Evolutionary conservation across 768 basidiomycete genomes (phyloP), one percentile per base, ranked within the genome.

Genomic region (Hortiboletus campestris): DNA sequence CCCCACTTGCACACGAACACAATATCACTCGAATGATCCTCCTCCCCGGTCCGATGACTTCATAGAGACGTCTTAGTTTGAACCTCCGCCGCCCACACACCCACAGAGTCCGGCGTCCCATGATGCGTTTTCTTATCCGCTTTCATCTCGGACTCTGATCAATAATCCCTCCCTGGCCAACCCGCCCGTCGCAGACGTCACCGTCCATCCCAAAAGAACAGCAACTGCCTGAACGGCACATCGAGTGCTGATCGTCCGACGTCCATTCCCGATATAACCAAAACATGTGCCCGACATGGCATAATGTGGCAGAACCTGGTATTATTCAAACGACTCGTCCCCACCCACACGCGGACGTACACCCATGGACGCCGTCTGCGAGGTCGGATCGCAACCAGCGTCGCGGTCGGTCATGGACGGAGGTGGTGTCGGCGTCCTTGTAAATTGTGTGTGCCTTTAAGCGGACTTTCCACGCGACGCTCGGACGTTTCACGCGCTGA

Each of bases 91-190:
- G 16, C 25, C 40, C 41, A 54, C 47, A 41, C 34, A 36, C 25
- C 20, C 22, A 34, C 32, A 50, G 45, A 13, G 31, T 56, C 52
- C 60, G 43, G 43, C 34, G 36, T 51, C 42, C 20, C 41, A 28
- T 12, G 19, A 46, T 20, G 41, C 32, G 6, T 12, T 29, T 35
- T 22, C 43, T 53, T 35, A 48, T 60, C 25, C 52, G 31, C 38
- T 44, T 36, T 43, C 62, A 56, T 64, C 53, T 70, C 66, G 67
- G 68, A 22, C 56, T 68, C 65, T 69, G 62, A 69, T 63, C 42
- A 39, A 19, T 38, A 38, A n/a, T 9, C 36, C 36, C 36, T 38
- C 4, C 38, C 44, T 65, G 62, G 65, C 56, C 61, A 65, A 65
- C 25, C 17, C 50, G 51, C 12, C 22, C 19, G 20, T 48, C 52